Evolutionary conservation across 306 rosid genomes (phyloP).

Genomic region (Medicago arabica): DNA sequence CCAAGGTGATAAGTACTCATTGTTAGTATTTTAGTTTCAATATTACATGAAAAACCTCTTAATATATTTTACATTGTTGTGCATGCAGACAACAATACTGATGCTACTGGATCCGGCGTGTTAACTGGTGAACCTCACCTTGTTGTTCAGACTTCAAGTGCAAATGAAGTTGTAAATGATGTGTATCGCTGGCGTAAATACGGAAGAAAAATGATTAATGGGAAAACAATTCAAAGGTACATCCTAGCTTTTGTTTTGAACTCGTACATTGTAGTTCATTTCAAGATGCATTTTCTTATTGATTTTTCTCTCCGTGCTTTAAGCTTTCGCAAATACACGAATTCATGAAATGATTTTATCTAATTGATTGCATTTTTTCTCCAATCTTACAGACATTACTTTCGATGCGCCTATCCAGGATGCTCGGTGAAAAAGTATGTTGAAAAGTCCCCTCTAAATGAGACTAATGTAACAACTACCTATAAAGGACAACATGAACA

Average conservation of each 20-base stretch:
- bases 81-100: constrained; percentile 57
- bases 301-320: neutral
- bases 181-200: constrained; percentile 96
- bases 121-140: constrained; percentile 57
- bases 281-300: no score
- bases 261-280: neutral
- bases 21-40: constrained; percentile 15
- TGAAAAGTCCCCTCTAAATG: constrained; percentile 79
- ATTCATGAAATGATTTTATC: constrained; percentile 29
- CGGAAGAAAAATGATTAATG: constrained; percentile 87
- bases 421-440: constrained; percentile 90
- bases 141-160: constrained; percentile 78
- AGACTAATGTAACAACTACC: constrained; percentile 70
- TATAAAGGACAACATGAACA: constrained; percentile 90
- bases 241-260: constrained; percentile 34
- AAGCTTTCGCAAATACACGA: constrained; percentile 1
- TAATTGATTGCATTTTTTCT: constrained; percentile 39
- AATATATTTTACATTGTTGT: constrained; percentile 27
- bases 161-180: constrained; percentile 83
- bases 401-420: constrained; percentile 87
- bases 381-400: constrained; percentile 75
- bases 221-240: constrained; percentile 87
- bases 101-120: constrained; percentile 51
- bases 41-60: constrained; percentile 18
- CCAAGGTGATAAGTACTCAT: constrained; percentile 62